Evolutionary conservation across 441 rosid genomes (phyloP), one percentile per base, ranked within the genome.

Genomic region (Gossypium aridum): DNA sequence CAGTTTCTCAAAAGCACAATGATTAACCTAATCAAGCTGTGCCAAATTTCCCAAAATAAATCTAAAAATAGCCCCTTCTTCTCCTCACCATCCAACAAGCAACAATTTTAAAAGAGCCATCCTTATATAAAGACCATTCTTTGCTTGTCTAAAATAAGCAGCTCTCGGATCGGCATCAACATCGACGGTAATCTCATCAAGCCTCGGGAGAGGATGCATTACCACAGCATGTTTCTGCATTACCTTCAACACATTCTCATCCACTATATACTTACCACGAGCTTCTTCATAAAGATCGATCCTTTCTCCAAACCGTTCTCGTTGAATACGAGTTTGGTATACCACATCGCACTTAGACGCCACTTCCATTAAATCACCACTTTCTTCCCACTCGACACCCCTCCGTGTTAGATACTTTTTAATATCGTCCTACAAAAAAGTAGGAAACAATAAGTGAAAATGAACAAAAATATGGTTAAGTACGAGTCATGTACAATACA

Each of bases 111-210:
- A 80, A 77, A 92, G 97, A 73, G 98, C 97, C 98, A 93, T 92
- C 71, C 98, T 80, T 10, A 93, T 93, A 75, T 87, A 92, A 55
- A 96, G 97, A 64, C 98, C 99, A 23, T 96, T 96, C 91, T 91
- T 92, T 16, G 97, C 98, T 87, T 93, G 99, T 83, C 99, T 89
- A 72, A 96, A 96, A 84, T 93, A 92, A 3, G 99, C 99, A 75
- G 97, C 97, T 64, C 98, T 91, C 17, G 94, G 96, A 84, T 96
- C 99, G 4, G 64, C 76, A 61, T 93, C 98, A n/a, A 93, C 98
- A 45, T 89, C 95, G 56, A 90, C 84, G 2, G 96, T 88, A 14
- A 96, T 91, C 99, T 96, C 97, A 60, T 96, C 98, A 13, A 96
- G 92, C 85, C 98, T 88, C 0, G 98, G 98, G 64, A 96, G 90